Conservation (phyloP, 768 basidiomycete genomes). For the Chalciporus piperatus region DNA sequence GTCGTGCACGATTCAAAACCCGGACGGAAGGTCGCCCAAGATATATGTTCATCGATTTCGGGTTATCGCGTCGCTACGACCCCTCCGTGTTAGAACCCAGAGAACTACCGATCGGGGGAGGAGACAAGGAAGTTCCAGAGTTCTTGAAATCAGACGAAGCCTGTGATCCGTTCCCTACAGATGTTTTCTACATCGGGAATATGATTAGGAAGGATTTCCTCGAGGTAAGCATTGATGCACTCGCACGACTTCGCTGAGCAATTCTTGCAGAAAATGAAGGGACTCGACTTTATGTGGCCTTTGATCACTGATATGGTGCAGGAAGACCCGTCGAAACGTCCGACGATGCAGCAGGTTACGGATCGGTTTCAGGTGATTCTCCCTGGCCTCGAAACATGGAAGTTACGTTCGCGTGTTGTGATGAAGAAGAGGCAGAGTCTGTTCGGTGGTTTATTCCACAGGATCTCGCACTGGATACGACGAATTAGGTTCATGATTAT, state of each 20-base stretch:
- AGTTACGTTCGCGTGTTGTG: no score
- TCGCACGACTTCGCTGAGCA: no score
- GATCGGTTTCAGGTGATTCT: no score
- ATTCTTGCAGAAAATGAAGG: no score
- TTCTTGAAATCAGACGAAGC: conserved; percentile 23
- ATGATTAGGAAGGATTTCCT: conserved; percentile 32
- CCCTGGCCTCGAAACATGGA: no score
- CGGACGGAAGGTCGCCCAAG: conserved; percentile 29
- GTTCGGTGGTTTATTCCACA: neutral
- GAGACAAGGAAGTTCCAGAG: conserved; percentile 43
- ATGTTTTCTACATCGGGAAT: conserved; percentile 45
- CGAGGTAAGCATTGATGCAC: conserved; percentile 18
- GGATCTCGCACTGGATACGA: no score
- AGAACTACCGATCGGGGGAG: conserved; percentile 34
- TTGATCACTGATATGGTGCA: no score
- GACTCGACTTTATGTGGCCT: no score
- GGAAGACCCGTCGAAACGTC: no score
- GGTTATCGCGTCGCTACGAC: conserved; percentile 31
- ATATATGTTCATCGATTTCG: conserved; percentile 39
- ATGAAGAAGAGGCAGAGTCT: no score
- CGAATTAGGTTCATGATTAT: neutral
- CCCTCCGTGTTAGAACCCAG: conserved; percentile 24
- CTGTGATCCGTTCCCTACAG: conserved; percentile 40
- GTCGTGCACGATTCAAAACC: conserved; percentile 21
- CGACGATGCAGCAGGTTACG: no score